Evolutionary conservation across 2,329 filamentous ascomycete species (phyloP), one percentile per base, ranked within the genome.

Genomic region (Alternaria arbusti): DNA sequence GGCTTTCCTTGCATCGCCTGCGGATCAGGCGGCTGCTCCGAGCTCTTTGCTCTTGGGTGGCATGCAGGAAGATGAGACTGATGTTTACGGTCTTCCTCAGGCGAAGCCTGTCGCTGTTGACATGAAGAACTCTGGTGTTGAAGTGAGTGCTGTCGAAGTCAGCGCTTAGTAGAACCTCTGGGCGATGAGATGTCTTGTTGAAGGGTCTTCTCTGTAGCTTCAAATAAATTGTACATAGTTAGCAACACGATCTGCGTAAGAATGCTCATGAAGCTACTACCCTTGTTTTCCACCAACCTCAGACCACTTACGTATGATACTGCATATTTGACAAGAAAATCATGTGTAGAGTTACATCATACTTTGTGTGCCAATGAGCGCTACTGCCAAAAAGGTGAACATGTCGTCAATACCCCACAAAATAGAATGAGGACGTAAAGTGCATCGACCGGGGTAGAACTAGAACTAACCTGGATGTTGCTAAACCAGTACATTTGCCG

Each of bases 1-100:
- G 63, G 74, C 74, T 11, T 77, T 77, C 57, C 71, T 67, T 13
- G 74, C 56, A 9, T 59, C 57, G 28, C 57, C 61, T 17, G 54
- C 54, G 28, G 61, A 64, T 12, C 58, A 64, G 58, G 52, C 52
- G 22, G 49, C 54, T 50, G 57, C 58, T 15, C 62, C 62, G 15
- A 61, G 50, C 17, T 65, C 59, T 4, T 45, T 65, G 32, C 47
- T 65, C 36, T 30, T 59, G 12, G 54, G 59, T 7, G 62, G 54
- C 10, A 62, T 64, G 62, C 49, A 58, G 22, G 59, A 59, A 47
- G 62, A 61, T 20, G 59, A 62, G 32, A 44, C 43, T 6, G 54
- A 64, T 58, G 49, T 62, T 13, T 55, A 58, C 20, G 36, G 32
- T 12, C 32, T 55, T 23, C 49, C 49, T 20, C 45, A 54, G 32